phyloP scores from a whole-genome alignment of 2,329 filamentous ascomycete genomes.

The Pyrenophora tritici-repentis region DNA sequence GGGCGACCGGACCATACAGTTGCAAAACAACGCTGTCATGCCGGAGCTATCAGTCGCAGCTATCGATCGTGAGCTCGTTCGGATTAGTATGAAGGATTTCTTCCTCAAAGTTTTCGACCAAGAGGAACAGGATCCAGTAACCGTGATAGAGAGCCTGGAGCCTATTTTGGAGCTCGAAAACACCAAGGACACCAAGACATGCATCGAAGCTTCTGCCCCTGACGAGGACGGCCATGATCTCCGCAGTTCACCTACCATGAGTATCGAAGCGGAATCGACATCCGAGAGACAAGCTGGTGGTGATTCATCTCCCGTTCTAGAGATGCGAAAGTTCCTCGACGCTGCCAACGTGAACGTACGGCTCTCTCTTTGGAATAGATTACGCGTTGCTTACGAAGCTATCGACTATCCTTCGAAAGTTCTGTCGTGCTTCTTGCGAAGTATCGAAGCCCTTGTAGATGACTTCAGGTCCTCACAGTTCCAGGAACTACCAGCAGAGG shows the following conservation, averaged over 20 bases:
- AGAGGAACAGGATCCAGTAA: slow-evolving; percentile 77
- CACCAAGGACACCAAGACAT: neutral
- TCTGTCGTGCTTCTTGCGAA: slow-evolving; percentile 82
- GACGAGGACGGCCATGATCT: slow-evolving; percentile 15
- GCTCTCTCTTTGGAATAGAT: slow-evolving; percentile 84
- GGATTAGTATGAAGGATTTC: slow-evolving; percentile 94
- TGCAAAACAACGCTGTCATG: slow-evolving; percentile 88
- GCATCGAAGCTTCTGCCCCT: slow-evolving; percentile 8
- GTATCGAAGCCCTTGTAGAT: slow-evolving; percentile 79
- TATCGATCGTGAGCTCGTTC: slow-evolving; percentile 87
- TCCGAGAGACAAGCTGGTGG: slow-evolving; percentile 10
- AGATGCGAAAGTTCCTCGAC: slow-evolving; percentile 84
- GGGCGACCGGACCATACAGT: slow-evolving; percentile 58
- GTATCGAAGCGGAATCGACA: slow-evolving; percentile 5
- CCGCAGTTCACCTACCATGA: slow-evolving; percentile 18
- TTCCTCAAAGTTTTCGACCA: slow-evolving; percentile 89
- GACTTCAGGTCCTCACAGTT: slow-evolving; percentile 68
- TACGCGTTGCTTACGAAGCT: slow-evolving; percentile 85
- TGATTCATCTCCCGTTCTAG: slow-evolving; percentile 56
- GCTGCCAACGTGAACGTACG: slow-evolving; percentile 81
- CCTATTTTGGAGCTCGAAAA: slow-evolving; percentile 76
- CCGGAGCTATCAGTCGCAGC: slow-evolving; percentile 81
- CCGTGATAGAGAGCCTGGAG: slow-evolving; percentile 88
- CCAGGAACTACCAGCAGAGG: slow-evolving; percentile 60
- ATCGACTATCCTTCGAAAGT: slow-evolving; percentile 88